Evolutionary conservation across 305 asterid genomes (phyloP).

Genomic region (Stenogyne calaminthoides): DNA sequence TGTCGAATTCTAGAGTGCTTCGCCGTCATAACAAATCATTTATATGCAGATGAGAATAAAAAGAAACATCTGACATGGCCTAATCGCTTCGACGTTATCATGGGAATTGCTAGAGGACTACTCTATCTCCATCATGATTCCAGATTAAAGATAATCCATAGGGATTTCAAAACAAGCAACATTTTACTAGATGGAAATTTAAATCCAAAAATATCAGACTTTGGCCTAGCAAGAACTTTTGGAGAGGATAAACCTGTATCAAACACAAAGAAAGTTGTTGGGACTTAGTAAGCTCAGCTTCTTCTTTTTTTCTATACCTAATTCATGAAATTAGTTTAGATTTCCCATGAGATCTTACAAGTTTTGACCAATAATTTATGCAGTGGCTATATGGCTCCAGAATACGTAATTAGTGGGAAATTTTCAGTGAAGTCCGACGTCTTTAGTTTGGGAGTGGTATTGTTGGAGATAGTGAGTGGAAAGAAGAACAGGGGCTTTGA

Average conservation of each 20-base stretch:
- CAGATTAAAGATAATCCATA: neutral
- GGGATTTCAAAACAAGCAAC: constrained; percentile 27
- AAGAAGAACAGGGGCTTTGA: constrained; percentile 36
- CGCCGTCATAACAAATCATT: neutral
- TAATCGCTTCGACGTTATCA: constrained; percentile 35
- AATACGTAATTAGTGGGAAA: constrained; percentile 44
- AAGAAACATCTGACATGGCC: constrained; percentile 34
- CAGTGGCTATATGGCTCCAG: constrained; percentile 48
- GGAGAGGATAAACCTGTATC: constrained; percentile 25
- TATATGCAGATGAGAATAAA: constrained; percentile 29
- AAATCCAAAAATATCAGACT: constrained; percentile 46
- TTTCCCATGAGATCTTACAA: neutral
- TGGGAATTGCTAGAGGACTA: constrained; percentile 42
- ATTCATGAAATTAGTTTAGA: neutral
- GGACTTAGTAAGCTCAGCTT: constrained; percentile 39
- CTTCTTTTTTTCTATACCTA: neutral
- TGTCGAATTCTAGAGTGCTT: neutral
- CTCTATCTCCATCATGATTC: constrained; percentile 48
- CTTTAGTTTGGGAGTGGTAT: constrained; percentile 39
- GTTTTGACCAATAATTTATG: neutral
- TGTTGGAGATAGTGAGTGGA: constrained; percentile 41
- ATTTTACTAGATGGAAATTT: constrained; percentile 36
- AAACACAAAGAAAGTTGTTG: constrained; percentile 36
- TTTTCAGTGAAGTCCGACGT: constrained; percentile 42
- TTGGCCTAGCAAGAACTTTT: constrained; percentile 42